Evolutionary conservation across 2,329 filamentous ascomycete genomes (phyloP).

Genomic region (Cladophialophora chaetospira): DNA sequence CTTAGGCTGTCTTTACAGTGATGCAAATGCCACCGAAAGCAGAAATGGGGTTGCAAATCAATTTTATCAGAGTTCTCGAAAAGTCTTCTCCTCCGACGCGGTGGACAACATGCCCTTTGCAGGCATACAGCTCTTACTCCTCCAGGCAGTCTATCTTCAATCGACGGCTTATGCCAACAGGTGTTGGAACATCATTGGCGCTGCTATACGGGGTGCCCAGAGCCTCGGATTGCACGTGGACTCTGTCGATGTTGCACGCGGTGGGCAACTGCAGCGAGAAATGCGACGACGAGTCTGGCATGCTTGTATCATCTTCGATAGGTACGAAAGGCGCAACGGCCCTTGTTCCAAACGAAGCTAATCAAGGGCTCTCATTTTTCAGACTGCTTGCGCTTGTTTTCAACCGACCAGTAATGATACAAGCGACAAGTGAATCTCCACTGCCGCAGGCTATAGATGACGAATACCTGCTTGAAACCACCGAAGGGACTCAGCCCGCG

Average conservation of each 20-base stretch:
- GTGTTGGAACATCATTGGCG: slow-evolving; percentile 54
- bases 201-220: slow-evolving; percentile 51
- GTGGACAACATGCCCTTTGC: slow-evolving; percentile 46
- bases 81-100: slow-evolving; percentile 44
- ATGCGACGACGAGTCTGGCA: slow-evolving; percentile 36
- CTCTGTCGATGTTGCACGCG: slow-evolving; percentile 25
- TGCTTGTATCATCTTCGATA: slow-evolving; percentile 36
- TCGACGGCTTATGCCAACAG: slow-evolving; percentile 51
- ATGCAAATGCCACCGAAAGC: slow-evolving; percentile 43
- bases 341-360: too few relatives aligned
- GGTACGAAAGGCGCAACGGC: too few relatives aligned
- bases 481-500: slow-evolving; percentile 32
- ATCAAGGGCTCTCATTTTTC: background rate
- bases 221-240: slow-evolving; percentile 48
- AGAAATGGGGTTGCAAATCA: slow-evolving; percentile 45
- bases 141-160: slow-evolving; percentile 54
- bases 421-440: background rate
- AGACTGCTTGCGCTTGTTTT: background rate
- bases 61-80: slow-evolving; percentile 49
- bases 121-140: slow-evolving; percentile 50
- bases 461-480: slow-evolving; percentile 5
- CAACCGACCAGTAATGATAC: background rate
- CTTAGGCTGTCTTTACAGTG: slow-evolving; percentile 48
- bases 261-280: slow-evolving; percentile 30
- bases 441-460: slow-evolving; percentile 7